A percentile compares a stretch with the other conserved stretches of the same genome.
phyloP scores from a whole-genome alignment of 139 green algal species.

The Coelastrella sp. region DNA sequence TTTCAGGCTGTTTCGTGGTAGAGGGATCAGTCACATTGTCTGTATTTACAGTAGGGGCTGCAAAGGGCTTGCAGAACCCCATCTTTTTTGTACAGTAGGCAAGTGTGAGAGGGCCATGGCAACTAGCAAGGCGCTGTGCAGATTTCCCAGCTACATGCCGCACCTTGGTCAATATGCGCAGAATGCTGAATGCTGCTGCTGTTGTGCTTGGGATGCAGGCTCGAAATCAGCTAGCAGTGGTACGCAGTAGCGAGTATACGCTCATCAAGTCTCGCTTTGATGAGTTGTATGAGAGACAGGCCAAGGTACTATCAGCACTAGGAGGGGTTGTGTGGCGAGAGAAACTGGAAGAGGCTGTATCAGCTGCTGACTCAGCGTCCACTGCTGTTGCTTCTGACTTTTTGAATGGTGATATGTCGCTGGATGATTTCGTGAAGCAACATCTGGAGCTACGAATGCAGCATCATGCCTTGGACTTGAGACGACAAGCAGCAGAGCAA shows the following conservation, averaged over 20 bases:
- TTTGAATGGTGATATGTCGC: slow-evolving; percentile 18
- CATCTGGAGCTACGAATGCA: slow-evolving; percentile 59
- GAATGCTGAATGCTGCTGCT: neutral
- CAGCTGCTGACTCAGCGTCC: slow-evolving; percentile 56
- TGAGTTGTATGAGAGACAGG: slow-evolving; percentile 60
- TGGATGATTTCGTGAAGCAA: slow-evolving; percentile 71
- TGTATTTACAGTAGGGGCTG: too few species aligned
- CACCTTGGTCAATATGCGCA: neutral
- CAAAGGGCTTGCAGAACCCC: too few species aligned
- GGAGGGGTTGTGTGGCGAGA: slow-evolving; percentile 42
- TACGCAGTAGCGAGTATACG: slow-evolving; percentile 69
- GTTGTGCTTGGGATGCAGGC: slow-evolving; percentile 41
- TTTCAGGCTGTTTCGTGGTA: too few species aligned
- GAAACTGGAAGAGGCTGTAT: slow-evolving; percentile 57
- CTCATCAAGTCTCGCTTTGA: slow-evolving; percentile 61
- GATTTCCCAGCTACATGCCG: neutral
- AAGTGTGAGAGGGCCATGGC: too few species aligned
- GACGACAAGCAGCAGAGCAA: slow-evolving; percentile 67
- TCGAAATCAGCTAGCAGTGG: slow-evolving; percentile 76
- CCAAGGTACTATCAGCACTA: slow-evolving; percentile 51
- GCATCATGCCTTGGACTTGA: slow-evolving; percentile 70
- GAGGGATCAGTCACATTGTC: too few species aligned
- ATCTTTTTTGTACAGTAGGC: too few species aligned
- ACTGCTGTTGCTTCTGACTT: slow-evolving; percentile 54
- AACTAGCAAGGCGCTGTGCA: too few species aligned